These are phyloP conservation scores for Datisca glomerata DNA, from an alignment of 306 rosid genomes.

Conservation along the genomic window DNA sequence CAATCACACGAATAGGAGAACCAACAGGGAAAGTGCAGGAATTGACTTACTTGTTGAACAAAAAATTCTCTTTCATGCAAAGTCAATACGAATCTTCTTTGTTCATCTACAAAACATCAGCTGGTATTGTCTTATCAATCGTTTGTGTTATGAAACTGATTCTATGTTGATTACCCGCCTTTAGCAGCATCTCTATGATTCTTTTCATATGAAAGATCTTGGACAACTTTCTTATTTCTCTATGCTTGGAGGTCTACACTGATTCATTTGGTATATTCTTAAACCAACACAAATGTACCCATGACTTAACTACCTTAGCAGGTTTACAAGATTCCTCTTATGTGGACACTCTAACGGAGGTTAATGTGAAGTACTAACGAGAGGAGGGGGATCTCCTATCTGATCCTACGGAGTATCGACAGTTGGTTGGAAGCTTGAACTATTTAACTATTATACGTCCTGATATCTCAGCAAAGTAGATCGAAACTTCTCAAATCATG, in stretches of 20 bases:
- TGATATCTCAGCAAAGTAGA: neutral
- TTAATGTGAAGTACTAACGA: neutral
- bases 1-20: too few relatives aligned
- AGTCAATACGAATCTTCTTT: neutral
- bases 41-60: neutral
- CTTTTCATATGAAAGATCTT: conserved; percentile 3
- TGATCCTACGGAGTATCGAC: neutral
- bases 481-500: neutral
- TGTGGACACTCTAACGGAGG: neutral
- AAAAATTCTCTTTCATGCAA: neutral
- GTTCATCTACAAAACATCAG: neutral
- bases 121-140: neutral
- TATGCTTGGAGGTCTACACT: neutral
- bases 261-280: neutral
- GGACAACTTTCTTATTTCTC: neutral
- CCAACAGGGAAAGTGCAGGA: neutral
- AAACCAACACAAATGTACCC: neutral
- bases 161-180: neutral
- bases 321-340: neutral
- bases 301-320: neutral
- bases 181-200: neutral
- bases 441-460: neutral
- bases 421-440: neutral
- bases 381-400: too few relatives aligned
- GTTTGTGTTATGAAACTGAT: neutral